Base-by-base conservation (phyloP, 2,329 filamentous ascomycete species). In the Exophiala mesophila region DNA sequence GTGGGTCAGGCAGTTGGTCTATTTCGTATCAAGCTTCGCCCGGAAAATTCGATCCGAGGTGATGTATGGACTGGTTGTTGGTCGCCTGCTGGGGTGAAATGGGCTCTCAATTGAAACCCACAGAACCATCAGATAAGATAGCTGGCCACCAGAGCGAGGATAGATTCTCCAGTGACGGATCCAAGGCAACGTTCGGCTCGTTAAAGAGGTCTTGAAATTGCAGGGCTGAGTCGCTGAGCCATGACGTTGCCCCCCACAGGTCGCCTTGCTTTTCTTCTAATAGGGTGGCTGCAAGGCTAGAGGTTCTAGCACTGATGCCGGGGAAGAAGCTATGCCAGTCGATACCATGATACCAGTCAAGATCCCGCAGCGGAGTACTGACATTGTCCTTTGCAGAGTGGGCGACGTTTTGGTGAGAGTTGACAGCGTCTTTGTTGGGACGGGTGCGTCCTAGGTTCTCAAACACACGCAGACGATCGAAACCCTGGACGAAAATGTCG, bases 401-500 rank as follows among this genome's bases (percentile, higher is more conserved):
- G 13, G 29, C 17, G 5, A 16, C 5, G 7, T 13, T 16, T 5
- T 6, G n/a, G n/a, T n/a, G n/a, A n/a, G n/a, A n/a, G n/a, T n/a
- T n/a, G n/a, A n/a, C n/a, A n/a, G n/a, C n/a, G n/a, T n/a, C n/a
- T n/a, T n/a, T n/a, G 17, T 13, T 16, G 5, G 5, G 29, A 7
- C n/a, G 13, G n/a, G n/a, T 16, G n/a, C 5, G 5, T 31, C 5
- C n/a, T 5, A 31, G 29, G n/a, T 31, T 31, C n/a, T 45, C 43
- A 18, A 45, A 45, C 18, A 34, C 39, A 33, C 54, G 47, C 10
- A 61, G 46, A 7, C 61, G 56, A 13, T 60, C 50, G 32, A 63
- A 63, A 0, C 61, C 63, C 5, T 53, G 49, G 8, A 58, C 49
- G 21, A 65, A 62, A 20, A 66, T 57, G 15, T 59, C 58, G 2